Evolutionary conservation across 495 filamentous ascomycete genomes (phyloP), one percentile per base, ranked within the genome.

Genomic region (Extremus antarcticus): DNA sequence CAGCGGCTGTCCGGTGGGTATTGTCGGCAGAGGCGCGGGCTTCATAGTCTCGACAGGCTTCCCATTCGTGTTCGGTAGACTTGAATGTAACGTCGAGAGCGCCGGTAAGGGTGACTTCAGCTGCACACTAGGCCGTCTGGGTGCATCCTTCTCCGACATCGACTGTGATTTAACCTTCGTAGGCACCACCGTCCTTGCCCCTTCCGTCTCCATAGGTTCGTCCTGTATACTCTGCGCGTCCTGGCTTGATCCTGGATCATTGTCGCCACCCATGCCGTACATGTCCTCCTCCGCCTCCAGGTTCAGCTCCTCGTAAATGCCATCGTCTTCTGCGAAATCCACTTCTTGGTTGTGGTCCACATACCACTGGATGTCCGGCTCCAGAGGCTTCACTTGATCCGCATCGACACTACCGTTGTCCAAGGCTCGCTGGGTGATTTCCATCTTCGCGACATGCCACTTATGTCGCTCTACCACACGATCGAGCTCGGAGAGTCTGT

Each of bases 291-390:
- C 94, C 57, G 94, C 91, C 47, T 88, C 82, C 24, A 98, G 81
- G 60, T 90, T 84, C 47, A 98, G 74, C 50, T 96, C 94, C 63
- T 98, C 94, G 68, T 98, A 98, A 57, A 98, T 84, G n/a, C 73
- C 77, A 48, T 97, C 91, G 62, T 97, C 88, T 60, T 95, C 90
- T 60, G 86, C 78, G 71, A 85, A 97, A 61, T 97, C 94, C 32
- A 84, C 74, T 53, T 86, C 88, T 69, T 85, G 83, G 63, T 90
- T 88, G 65, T 89, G 88, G 53, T 92, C 82, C 49, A 97, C 88
- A 68, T 97, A 97, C 72, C 95, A 95, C 60, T 81, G 82, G 70
- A 98, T 97, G 64, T 80, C 82, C 55, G 97, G 94, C 69, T 95
- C 87, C 17, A 95, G 67, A 7, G 29, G 29, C 19, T 79, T 80